Evolutionary conservation across 148 eudicot genomes (phyloP).

Genomic region (Limonium bicolor): DNA sequence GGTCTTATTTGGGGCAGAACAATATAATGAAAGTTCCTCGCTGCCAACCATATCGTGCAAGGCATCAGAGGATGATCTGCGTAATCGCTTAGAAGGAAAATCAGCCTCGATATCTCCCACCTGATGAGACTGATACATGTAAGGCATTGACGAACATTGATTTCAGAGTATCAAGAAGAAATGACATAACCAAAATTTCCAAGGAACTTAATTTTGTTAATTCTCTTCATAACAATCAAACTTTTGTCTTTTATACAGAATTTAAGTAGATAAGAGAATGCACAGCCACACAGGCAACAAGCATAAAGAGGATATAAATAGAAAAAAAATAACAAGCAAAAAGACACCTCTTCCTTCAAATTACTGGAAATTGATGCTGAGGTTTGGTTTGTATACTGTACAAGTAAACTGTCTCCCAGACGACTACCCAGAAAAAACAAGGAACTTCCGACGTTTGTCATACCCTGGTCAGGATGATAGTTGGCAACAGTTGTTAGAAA

Average conservation of each 20-base stretch:
- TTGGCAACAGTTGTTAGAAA: too few species aligned
- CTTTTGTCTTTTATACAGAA: too few species aligned
- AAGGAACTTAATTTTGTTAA: too few species aligned
- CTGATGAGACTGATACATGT: conserved; percentile 18
- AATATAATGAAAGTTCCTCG: conserved; percentile 80
- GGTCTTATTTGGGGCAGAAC: conserved; percentile 70
- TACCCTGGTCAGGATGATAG: conserved; percentile 44
- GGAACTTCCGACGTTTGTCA: conserved; percentile 71
- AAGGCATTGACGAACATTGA: too few species aligned
- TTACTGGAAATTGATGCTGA: conserved; percentile 33
- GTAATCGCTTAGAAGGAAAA: conserved; percentile 50
- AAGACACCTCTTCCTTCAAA: conserved; percentile 77
- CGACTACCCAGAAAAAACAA: conserved; percentile 90
- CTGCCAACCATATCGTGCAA: conserved; percentile 66
- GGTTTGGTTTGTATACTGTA: conserved; percentile 64
- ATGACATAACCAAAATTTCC: too few species aligned
- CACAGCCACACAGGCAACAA: background rate
- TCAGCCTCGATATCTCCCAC: conserved; percentile 86
- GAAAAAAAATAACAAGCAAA: background rate
- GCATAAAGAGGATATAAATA: background rate
- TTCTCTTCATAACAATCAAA: too few species aligned
- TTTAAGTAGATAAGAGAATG: background rate
- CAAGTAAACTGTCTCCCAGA: conserved; percentile 92
- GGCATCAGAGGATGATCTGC: conserved; percentile 82
- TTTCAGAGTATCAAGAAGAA: too few species aligned